These are phyloP conservation scores for Antarctomyces pellizariae DNA, from an alignment of 495 filamentous ascomycete genomes.

Conservation along the genomic window DNA sequence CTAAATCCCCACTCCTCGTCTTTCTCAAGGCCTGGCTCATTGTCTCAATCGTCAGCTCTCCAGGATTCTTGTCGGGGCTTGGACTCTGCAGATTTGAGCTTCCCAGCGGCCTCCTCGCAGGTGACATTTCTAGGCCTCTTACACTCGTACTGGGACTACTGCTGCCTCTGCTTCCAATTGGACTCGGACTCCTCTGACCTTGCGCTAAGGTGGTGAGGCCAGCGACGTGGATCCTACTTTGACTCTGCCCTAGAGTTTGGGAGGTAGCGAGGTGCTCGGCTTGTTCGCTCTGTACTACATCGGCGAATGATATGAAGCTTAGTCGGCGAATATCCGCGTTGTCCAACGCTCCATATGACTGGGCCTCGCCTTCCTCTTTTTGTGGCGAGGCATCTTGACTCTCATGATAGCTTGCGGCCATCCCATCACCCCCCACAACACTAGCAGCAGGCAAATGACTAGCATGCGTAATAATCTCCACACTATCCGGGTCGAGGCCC, in stretches of 20 bases:
- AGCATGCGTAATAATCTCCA: conserved; percentile 70
- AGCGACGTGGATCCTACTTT: conserved; percentile 36
- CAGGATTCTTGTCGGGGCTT: conserved; percentile 19
- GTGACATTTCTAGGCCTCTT: conserved; percentile 39
- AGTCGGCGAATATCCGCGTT: conserved; percentile 55
- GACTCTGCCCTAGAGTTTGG: conserved; percentile 23
- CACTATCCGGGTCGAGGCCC: conserved; percentile 49
- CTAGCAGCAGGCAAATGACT: conserved; percentile 56
- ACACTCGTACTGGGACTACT: conserved; percentile 42
- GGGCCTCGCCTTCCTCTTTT: conserved; percentile 29
- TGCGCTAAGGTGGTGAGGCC: conserved; percentile 27
- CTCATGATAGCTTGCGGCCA: conserved; percentile 23
- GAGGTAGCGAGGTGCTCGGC: conserved; percentile 25
- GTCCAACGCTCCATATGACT: conserved; percentile 52
- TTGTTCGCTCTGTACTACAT: conserved; percentile 83
- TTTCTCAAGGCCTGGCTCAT: conserved; percentile 71
- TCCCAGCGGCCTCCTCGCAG: conserved; percentile 23
- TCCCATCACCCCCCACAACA: conserved; percentile 26
- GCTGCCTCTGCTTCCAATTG: conserved; percentile 44
- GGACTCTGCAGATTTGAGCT: conserved; percentile 18
- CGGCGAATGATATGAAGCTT: conserved; percentile 84
- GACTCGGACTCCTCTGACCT: conserved; percentile 47
- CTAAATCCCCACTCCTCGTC: conserved; percentile 62
- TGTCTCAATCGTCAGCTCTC: conserved; percentile 68
- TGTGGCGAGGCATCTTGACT: conserved; percentile 28